Base-by-base conservation (phyloP, 1,284 basidiomycete species). In the Inonotus obliquus region DNA sequence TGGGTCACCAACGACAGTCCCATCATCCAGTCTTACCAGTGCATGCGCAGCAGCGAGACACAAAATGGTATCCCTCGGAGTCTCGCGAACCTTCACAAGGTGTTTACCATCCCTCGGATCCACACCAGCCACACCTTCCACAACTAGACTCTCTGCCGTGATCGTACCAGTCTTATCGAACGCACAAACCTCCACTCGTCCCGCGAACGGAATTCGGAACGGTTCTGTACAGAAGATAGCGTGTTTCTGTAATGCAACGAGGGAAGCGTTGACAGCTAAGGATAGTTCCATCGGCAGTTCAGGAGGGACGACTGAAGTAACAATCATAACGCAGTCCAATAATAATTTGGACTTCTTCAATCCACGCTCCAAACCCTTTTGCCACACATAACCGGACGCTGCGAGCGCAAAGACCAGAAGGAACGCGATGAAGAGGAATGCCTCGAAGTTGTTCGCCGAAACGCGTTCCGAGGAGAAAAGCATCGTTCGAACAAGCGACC, bases 81-180 rank as follows among this genome's bases (percentile, higher is more conserved):
- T 85, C 57, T 91, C 83, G 65, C 87, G 89, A 54, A 98, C 89
- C 54, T 91, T 79, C 7, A 94, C 80, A 23, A 99, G 84, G 65
- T 81, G 85, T 65, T 80, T 77, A 21, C 81, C 81, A 68, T 95
- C 80, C 13, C 72, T 67, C 9, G 79, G 71, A 70, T 93, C 82
- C 32, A 95, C 81, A 61, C 94, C 95, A 44, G 83, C 91, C 39
- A 98, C 84, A 65, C 95, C 96, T 73, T 98, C 94, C 0, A 97
- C 81, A 13, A 97, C 93, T n/a, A 98, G 77, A 73, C 95, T 89
- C 73, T 97, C 94, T 0, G 93, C 92, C 0, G 95, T 98, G 66
- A 98, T 96, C 0, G 95, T 98, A 35, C 95, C 96, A 0, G 95
- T 98, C 81, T 98, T 98, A 77, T 98, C 95, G 68, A 98, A 98